A percentile compares a stretch with the other conserved stretches of the same genome.
phyloP scores from a whole-genome alignment of 495 filamentous ascomycete genomes.

The Astrothelium macrocarpum region DNA sequence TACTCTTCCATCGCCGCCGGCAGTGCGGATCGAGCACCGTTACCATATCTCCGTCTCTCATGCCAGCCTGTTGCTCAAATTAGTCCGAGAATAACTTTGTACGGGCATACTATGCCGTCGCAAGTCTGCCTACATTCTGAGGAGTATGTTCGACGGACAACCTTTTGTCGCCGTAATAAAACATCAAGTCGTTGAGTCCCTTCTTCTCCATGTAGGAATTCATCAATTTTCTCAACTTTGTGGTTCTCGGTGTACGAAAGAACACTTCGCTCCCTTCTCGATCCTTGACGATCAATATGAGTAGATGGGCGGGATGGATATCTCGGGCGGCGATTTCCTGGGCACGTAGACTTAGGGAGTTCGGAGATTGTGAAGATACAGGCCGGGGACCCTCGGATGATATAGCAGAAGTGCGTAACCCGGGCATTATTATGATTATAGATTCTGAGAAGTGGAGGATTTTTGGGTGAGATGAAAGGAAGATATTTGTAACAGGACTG shows the following conservation, averaged over 20 bases:
- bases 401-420: neutral
- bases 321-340: slow-evolving; percentile 3
- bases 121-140: neutral
- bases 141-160: neutral
- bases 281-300: neutral
- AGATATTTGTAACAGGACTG: neutral
- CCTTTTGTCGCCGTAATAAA: neutral
- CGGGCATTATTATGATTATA: neutral
- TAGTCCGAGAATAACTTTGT: too few species aligned
- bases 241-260: neutral
- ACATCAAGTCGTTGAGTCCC: neutral
- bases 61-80: neutral
- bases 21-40: neutral
- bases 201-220: slow-evolving; percentile 2
- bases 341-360: neutral
- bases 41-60: neutral
- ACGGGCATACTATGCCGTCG: neutral
- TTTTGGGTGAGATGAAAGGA: neutral
- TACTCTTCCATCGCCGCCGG: slow-evolving; percentile 1
- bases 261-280: neutral
- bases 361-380: neutral
- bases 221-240: neutral
- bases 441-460: neutral
- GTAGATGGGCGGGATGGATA: neutral
- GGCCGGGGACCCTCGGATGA: neutral